Base-by-base conservation (phyloP, 2,329 filamentous ascomycete genomes). In the Monosporascus sp. region DNA sequence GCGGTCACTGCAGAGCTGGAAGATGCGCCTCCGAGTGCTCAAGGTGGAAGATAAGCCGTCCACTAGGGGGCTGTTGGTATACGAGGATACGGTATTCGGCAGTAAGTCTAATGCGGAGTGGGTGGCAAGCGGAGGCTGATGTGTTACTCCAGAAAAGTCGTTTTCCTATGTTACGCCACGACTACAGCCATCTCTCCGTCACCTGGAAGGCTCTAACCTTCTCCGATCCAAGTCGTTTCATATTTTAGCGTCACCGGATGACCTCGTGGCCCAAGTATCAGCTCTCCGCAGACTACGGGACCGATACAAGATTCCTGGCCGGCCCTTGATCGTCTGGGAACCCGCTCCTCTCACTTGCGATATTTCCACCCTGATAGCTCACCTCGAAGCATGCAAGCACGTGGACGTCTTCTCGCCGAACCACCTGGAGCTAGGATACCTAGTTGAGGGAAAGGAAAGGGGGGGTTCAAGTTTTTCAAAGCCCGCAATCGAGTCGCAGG, bases 371-470 rank as follows among this genome's bases (percentile, higher is more conserved):
- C 37, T 68, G 55, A 63, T 65, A 53, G 60, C 55, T 45, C 59
- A 55, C 54, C 41, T 45, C 51, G 62, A 43, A 56, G 66, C 58
- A 37, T 67, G 41, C 22, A 58, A 52, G 45, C 43, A 58, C 1
- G 67, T 71, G 0, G 63, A 70, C 37, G 57, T 72, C 5, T 67
- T 72, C 52, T 69, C 67, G 9, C 70, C 70, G 3, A 72, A 72
- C 50, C 70, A 71, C 45, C 59, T 71, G n/a, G 70, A 72, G 43
- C 52, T 72, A 6, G 55, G 39, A 58, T 15, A 52, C 24, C 1
- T 47, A 69, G 0, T 69, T 57, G 41, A 61, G 38, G 43, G 52
- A 50, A 31, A 55, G 1, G 8, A 48, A 17, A n/a, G n/a, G 7
- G 3, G 20, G 67, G 31, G 58, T 56, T 4, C 56, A 61, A 1